Percentiles rank a stretch among this genome's conserved stretches.
phyloP scores from a whole-genome alignment of 805 yeast species.

The Schwanniomyces polymorphus region DNA sequence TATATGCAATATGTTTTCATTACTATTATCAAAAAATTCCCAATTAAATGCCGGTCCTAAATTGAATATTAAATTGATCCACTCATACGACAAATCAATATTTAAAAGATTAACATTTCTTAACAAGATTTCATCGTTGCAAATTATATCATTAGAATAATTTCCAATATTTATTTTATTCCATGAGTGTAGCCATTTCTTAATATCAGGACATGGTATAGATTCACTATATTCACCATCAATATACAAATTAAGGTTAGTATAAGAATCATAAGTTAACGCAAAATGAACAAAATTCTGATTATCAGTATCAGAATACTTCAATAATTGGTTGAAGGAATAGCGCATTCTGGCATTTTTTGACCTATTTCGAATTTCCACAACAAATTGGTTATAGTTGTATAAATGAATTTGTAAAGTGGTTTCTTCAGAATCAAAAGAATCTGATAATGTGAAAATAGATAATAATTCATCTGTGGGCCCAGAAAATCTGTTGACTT shows the following conservation, averaged over 20 bases:
- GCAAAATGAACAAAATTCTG: constrained; percentile 32
- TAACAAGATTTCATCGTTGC: constrained; percentile 27
- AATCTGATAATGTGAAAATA: constrained; percentile 27
- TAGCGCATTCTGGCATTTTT: constrained; percentile 27
- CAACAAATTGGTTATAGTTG: constrained; percentile 27
- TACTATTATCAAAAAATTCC: constrained; percentile 37
- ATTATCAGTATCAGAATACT: constrained; percentile 4
- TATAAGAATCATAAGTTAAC: constrained; percentile 35
- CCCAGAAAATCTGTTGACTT: constrained; percentile 17
- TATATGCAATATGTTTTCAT: constrained; percentile 38
- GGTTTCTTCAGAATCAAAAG: constrained; percentile 19
- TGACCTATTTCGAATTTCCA: constrained; percentile 24
- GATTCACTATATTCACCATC: constrained; percentile 51
- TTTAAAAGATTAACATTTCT: constrained; percentile 42
- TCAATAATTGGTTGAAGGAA: constrained; percentile 31
- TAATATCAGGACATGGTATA: constrained; percentile 36
- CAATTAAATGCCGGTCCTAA: constrained; percentile 51
- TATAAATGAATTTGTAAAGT: constrained; percentile 27
- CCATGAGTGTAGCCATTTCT: constrained; percentile 29
- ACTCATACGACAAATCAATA: constrained; percentile 40
- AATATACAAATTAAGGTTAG: constrained; percentile 44
- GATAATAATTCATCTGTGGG: constrained; percentile 13
- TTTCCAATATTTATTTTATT: constrained; percentile 37
- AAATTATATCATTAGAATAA: constrained; percentile 4
- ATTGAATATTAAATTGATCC: constrained; percentile 50